phyloP scores from a whole-genome alignment of 306 rosid species.

The Trifolium fragiferum region DNA sequence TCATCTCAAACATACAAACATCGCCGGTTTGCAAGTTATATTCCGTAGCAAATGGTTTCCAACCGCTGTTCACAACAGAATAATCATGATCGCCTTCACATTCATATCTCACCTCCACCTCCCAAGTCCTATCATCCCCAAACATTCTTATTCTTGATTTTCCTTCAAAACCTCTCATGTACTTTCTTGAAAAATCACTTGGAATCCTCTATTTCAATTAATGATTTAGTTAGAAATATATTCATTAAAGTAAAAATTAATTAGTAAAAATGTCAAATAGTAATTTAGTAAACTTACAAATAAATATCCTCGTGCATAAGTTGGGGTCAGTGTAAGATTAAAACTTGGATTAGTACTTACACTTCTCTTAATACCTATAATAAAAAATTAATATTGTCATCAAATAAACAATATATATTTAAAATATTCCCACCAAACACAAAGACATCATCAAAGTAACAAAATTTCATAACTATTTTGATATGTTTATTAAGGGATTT shows the following conservation, averaged over 20 bases:
- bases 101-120: background rate
- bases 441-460: too few relatives aligned
- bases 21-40: too few relatives aligned
- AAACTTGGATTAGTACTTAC: background rate
- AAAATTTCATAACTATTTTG: too few relatives aligned
- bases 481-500: too few relatives aligned
- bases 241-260: background rate
- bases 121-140: background rate
- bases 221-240: background rate
- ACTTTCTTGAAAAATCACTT: background rate
- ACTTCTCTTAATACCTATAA: too few relatives aligned
- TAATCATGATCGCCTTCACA: too few relatives aligned
- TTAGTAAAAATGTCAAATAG: background rate
- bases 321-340: background rate
- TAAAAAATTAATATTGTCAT: too few relatives aligned
- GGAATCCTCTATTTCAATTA: slow-evolving; percentile 9
- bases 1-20: too few relatives aligned
- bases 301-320: background rate
- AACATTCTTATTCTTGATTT: background rate
- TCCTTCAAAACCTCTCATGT: background rate
- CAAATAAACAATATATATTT: too few relatives aligned
- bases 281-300: background rate
- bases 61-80: background rate
- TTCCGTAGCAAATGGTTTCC: background rate
- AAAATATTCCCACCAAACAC: too few relatives aligned